These are phyloP conservation scores for Ramularia collo-cygni DNA, from an alignment of 2,329 filamentous ascomycete species.

Conservation along the genomic window DNA sequence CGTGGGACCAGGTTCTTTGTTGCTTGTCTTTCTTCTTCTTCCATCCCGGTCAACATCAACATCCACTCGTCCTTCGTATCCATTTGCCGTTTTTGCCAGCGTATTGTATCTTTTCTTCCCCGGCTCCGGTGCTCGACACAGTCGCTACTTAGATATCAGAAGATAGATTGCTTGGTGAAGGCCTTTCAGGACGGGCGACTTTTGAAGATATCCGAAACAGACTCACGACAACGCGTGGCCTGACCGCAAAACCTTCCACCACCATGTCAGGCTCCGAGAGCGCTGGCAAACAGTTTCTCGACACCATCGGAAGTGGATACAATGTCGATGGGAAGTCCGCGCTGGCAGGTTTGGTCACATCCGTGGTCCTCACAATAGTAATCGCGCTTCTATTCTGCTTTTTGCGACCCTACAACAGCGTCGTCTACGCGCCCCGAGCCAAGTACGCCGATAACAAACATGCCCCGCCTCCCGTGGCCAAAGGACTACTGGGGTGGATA, in stretches of 20 bases:
- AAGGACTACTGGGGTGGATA: conserved; percentile 83
- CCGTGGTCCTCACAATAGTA: conserved; percentile 64
- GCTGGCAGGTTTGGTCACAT: conserved; percentile 72
- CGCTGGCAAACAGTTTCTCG: conserved; percentile 2
- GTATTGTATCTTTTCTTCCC: not conserved
- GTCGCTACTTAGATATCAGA: not conserved
- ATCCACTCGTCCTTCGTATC: not conserved
- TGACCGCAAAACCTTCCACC: not conserved
- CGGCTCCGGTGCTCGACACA: not conserved
- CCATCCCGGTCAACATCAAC: not conserved
- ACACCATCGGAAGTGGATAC: conserved; percentile 7
- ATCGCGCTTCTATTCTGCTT: conserved; percentile 80
- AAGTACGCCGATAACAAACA: conserved; percentile 90
- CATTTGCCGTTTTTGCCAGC: not conserved
- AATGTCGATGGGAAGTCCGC: conserved; percentile 49
- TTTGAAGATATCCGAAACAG: too few relatives aligned
- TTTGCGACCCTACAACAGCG: conserved; percentile 80
- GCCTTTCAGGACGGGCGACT: not conserved
- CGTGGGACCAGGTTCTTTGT: too few relatives aligned
- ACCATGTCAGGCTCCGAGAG: not conserved
- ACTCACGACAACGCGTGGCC: not conserved
- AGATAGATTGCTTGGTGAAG: too few relatives aligned
- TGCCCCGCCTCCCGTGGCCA: conserved; percentile 77
- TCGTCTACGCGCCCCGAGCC: conserved; percentile 89
- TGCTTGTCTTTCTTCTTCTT: not conserved